Evolutionary conservation across 495 filamentous ascomycete genomes (phyloP).

Genomic region (Xylaria sp.): DNA sequence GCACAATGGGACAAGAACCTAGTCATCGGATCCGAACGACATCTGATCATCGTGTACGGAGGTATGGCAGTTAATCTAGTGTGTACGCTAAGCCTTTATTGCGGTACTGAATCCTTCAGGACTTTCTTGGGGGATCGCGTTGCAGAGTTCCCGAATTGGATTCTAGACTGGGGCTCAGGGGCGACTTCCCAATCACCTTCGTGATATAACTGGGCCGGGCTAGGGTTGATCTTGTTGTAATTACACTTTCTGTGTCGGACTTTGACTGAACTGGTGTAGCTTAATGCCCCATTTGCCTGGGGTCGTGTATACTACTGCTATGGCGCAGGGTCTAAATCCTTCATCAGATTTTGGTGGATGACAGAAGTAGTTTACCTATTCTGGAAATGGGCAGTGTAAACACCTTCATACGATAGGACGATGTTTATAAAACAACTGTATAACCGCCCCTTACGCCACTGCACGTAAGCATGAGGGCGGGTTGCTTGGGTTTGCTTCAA

Average conservation of each 20-base stretch:
- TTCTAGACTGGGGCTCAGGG: neutral
- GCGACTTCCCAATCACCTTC: neutral
- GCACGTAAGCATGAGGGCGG: too few relatives aligned
- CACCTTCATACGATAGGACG: neutral
- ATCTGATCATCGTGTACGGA: neutral
- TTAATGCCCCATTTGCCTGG: neutral
- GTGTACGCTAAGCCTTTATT: neutral
- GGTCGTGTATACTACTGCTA: neutral
- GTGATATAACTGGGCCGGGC: neutral
- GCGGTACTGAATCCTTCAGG: neutral
- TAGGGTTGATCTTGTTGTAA: neutral
- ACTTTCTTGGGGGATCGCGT: neutral
- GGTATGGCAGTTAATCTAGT: neutral
- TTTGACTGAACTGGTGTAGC: neutral
- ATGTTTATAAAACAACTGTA: neutral
- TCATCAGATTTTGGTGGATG: neutral
- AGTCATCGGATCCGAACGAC: constrained; percentile 2
- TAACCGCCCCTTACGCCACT: neutral
- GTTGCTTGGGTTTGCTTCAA: neutral
- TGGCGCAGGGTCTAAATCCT: constrained; percentile 10
- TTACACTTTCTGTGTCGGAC: neutral
- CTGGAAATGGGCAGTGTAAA: neutral
- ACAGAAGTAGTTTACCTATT: neutral
- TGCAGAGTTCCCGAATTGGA: neutral
- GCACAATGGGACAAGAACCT: neutral